Evolutionary conservation across 2,329 filamentous ascomycete species (phyloP).

Genomic region (Aureobasidium namibiae): DNA sequence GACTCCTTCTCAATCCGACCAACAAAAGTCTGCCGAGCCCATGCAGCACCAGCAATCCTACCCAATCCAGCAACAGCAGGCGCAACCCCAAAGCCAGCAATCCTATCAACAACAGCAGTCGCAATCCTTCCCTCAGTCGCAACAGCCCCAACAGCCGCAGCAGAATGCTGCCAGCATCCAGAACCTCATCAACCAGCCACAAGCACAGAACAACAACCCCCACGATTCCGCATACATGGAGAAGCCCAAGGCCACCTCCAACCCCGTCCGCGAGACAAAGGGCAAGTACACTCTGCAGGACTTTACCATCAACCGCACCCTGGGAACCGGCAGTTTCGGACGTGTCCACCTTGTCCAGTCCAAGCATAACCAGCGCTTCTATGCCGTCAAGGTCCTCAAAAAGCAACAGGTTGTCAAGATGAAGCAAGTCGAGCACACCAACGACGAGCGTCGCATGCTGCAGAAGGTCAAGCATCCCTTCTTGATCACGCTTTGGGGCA

Average conservation of each 20-base stretch:
- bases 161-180: constrained; percentile 74
- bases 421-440: constrained; percentile 99
- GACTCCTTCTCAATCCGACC: constrained; percentile 4
- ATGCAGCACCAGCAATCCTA: constrained; percentile 28
- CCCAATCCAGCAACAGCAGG: constrained; percentile 13
- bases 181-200: constrained; percentile 67
- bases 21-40: constrained; percentile 29
- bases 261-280: constrained; percentile 64
- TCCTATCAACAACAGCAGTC: constrained; percentile 17
- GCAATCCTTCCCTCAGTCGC: background rate
- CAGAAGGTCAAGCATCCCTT: constrained; percentile 97
- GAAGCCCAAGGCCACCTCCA: constrained; percentile 25
- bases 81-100: constrained; percentile 14
- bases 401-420: constrained; percentile 98
- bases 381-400: constrained; percentile 97
- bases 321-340: constrained; percentile 95
- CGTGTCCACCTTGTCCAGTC: constrained; percentile 95
- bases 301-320: constrained; percentile 80
- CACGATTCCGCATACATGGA: constrained; percentile 29
- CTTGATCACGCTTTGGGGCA: constrained; percentile 95
- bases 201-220: constrained; percentile 35
- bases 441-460: constrained; percentile 93
- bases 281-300: constrained; percentile 93
- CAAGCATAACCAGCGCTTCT: constrained; percentile 95
- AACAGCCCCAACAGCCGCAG: constrained; percentile 15